Conservation (phyloP, 441 rosid genomes). For the Syzygium syzygioides region DNA sequence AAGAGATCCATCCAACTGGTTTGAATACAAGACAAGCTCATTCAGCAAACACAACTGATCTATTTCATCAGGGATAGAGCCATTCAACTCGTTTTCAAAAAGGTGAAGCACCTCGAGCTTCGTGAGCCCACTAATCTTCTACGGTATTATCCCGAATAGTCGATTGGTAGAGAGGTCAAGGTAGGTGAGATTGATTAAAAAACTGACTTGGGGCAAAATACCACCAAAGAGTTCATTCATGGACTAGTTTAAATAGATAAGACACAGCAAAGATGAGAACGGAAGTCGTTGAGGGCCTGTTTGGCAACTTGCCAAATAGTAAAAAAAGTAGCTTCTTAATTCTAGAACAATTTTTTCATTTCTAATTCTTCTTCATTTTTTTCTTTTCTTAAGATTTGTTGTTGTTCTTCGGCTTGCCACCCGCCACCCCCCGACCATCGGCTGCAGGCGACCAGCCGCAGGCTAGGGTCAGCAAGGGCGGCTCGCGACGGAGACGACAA, state of each 20-base stretch:
- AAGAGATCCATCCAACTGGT: slow-evolving; percentile 16
- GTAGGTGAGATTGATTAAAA: slow-evolving; percentile 23
- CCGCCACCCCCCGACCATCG: too few species aligned
- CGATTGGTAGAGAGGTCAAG: slow-evolving; percentile 15
- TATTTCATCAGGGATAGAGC: slow-evolving; percentile 27
- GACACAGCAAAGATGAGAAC: slow-evolving; percentile 17
- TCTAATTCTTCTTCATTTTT: too few species aligned
- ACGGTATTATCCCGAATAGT: slow-evolving; percentile 20
- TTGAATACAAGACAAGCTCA: slow-evolving; percentile 16
- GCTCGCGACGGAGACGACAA: too few species aligned
- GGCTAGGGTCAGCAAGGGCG: too few species aligned
- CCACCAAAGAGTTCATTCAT: slow-evolving; percentile 14
- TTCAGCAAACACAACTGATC: slow-evolving; percentile 9
- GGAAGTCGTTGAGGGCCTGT: slow-evolving; percentile 9
- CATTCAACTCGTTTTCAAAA: slow-evolving; percentile 11
- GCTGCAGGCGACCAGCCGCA: too few species aligned
- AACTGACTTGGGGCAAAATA: slow-evolving; percentile 21
- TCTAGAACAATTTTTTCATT: too few species aligned
- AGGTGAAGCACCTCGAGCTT: slow-evolving; percentile 23
- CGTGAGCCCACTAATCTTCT: slow-evolving; percentile 20
- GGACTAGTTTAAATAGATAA: slow-evolving; percentile 9
- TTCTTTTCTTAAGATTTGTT: too few species aligned
- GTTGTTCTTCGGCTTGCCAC: too few species aligned
- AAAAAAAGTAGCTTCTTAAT: too few species aligned
- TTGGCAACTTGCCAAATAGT: too few species aligned